Base-by-base conservation (phyloP, 208 protist species). In the Angomonas deanei region DNA sequence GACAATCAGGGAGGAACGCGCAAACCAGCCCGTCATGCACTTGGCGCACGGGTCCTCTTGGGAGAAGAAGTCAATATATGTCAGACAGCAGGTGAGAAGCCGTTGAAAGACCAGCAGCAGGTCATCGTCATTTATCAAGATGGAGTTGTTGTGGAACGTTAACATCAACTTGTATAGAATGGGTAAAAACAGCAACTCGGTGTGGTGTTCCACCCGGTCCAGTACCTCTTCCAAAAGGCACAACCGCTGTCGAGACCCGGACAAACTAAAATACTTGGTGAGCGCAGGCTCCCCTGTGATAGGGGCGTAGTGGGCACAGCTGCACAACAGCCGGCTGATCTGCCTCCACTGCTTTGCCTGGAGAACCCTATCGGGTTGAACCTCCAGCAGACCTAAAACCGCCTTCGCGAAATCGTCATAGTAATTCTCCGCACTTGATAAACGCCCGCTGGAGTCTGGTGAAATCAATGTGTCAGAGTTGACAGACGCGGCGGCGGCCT, bases 11-110 rank as follows among this genome's bases (percentile, higher is more conserved):
- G 17, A 19, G 5, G 42, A 21, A 8, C 23, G 3, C 17, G 42
- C 42, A 4, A 50, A 31, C 57, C 57, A 62, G 47, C 46, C 47
- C 6, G 13, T 30, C 32, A 62, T n/a, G 26, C 57, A 62, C 15
- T 4, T n/a, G 6, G 57, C 57, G 21, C 19, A 10, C 10, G 57
- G 33, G 4, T 62, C 34, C 57, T 21, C 33, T 5, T 62, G 57
- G n/a, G 34, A 62, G 46, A 62, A 49, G 30, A 48, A 62, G 19
- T 50, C 42, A n/a, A 50, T 19, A 19, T 50, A 26, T 50, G 13
- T 50, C 19, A 26, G 17, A 50, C 42, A 50, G 23, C 42, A 50
- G 19, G 23, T 26, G 8, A 50, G 42, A 10, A 50, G 19, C 5
- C 42, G 42, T 19, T 26, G 42, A 23, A 50, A 50, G 3, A 50